phyloP scores from a whole-genome alignment of 768 basidiomycete genomes.

The Sporobolomyces roseus region DNA sequence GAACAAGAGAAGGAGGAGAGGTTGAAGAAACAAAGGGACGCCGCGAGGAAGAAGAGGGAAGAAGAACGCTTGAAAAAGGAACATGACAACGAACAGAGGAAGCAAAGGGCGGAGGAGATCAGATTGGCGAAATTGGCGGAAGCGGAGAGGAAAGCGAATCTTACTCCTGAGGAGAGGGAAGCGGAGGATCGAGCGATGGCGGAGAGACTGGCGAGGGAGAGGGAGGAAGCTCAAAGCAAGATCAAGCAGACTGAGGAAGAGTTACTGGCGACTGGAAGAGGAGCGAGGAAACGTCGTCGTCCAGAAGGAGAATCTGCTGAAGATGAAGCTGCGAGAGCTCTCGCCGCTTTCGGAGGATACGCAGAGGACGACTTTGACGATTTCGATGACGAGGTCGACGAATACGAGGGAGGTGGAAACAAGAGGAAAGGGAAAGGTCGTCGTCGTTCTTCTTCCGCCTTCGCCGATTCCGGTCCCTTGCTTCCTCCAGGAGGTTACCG shows the following conservation, averaged over 20 bases:
- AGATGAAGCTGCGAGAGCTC: constrained; percentile 16
- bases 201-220: constrained; percentile 20
- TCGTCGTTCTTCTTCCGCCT: constrained; percentile 53
- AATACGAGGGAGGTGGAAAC: constrained; percentile 9
- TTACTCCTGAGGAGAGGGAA: constrained; percentile 37
- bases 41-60: constrained; percentile 35
- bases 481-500: constrained; percentile 23
- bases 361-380: constrained; percentile 37
- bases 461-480: constrained; percentile 48
- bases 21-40: constrained; percentile 38
- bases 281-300: constrained; percentile 32
- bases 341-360: constrained; percentile 19
- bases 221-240: not conserved
- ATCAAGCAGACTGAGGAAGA: constrained; percentile 29
- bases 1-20: constrained; percentile 38
- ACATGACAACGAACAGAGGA: constrained; percentile 33
- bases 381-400: constrained; percentile 23
- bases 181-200: constrained; percentile 29
- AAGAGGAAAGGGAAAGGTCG: constrained; percentile 45
- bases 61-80: constrained; percentile 36
- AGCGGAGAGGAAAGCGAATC: constrained; percentile 23
- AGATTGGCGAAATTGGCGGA: constrained; percentile 35
- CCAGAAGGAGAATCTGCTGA: constrained; percentile 12
- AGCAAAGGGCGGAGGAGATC: constrained; percentile 27
- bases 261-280: constrained; percentile 18